Evolutionary conservation across 2,329 filamentous ascomycete genomes (phyloP), one percentile per base, ranked within the genome.

Genomic region (Daldinia sp.): DNA sequence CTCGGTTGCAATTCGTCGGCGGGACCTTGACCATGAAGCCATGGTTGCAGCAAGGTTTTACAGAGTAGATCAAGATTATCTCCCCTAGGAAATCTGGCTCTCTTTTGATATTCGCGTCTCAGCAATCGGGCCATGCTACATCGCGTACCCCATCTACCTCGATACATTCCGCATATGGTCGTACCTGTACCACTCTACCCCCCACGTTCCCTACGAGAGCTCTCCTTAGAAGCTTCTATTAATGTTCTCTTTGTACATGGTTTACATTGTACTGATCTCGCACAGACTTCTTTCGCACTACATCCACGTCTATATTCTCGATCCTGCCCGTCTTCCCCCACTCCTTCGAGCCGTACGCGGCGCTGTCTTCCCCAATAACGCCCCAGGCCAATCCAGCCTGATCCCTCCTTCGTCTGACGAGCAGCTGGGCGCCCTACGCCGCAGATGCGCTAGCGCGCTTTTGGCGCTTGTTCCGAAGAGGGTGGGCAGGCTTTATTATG

Each of bases 281-380:
- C 65, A 76, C 79, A 92, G 86, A 81, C 84, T 86, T 67, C 81
- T 91, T 71, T 90, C 88, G 60, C 81, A 89, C 78, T 81, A 83
- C 74, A 84, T 89, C 71, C 82, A 84, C 70, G 81, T 81, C 63
- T 82, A 86, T 77, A 78, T 92, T 68, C 83, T 93, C 69, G 87
- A 90, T 81, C 84, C 90, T 73, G 85, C 85, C 69, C 84, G 87
- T 73, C 83, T 94, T 63, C 89, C 92, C 78, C 84, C 85, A 77
- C 80, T 93, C 73, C 86, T 95, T 75, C 88, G 89, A 78, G 87
- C 89, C 73, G 85, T 92, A 75, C 92, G 96, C 78, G 89, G 88
- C 75, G 88, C 92, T 68, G 84, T 98, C 63, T 98, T 98, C 79
- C 95, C 96, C 73, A 92, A 93, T 81, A 97, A 97, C 80, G 85